Evolutionary conservation across 2,329 filamentous ascomycete genomes (phyloP).

Genomic region (Dactylellina parvicollis): DNA sequence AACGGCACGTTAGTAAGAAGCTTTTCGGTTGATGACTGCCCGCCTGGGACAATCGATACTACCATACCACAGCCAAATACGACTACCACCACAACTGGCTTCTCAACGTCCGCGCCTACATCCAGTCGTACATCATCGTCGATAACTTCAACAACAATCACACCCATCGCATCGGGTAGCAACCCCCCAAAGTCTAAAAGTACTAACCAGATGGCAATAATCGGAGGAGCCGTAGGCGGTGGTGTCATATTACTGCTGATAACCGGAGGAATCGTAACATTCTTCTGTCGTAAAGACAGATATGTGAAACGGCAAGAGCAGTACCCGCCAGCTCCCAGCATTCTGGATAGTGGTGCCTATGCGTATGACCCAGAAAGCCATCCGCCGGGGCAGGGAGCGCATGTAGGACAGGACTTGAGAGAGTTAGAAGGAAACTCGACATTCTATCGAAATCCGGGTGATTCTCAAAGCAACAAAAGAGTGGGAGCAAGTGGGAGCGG

Average conservation of each 20-base stretch:
- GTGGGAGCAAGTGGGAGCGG: not conserved
- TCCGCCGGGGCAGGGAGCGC: not conserved
- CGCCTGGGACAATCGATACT: slow-evolving; percentile 23
- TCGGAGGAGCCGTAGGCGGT: slow-evolving; percentile 31
- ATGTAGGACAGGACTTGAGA: not conserved
- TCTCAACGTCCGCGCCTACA: not conserved
- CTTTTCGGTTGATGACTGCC: slow-evolving; percentile 43
- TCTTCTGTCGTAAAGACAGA: not conserved
- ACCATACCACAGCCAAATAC: not conserved
- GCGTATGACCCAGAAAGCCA: not conserved
- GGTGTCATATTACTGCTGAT: slow-evolving; percentile 13
- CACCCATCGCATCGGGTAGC: too few relatives aligned
- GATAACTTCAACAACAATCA: too few relatives aligned
- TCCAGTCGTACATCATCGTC: too few relatives aligned
- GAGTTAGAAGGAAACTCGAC: slow-evolving; percentile 21
- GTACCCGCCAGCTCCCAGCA: not conserved
- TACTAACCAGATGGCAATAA: slow-evolving; percentile 18
- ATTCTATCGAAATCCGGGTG: not conserved
- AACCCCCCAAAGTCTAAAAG: not conserved
- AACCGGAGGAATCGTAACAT: not conserved
- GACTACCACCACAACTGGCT: not conserved
- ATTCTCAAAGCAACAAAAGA: not conserved
- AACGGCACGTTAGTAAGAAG: slow-evolving; percentile 24
- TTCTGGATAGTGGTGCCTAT: not conserved
- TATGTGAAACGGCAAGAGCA: not conserved